Percentiles rank a stretch among this genome's conserved stretches.
These are phyloP conservation scores for Bonnemaisonia californica DNA, from an alignment of 31 red algal species.

Conservation along the genomic window DNA sequence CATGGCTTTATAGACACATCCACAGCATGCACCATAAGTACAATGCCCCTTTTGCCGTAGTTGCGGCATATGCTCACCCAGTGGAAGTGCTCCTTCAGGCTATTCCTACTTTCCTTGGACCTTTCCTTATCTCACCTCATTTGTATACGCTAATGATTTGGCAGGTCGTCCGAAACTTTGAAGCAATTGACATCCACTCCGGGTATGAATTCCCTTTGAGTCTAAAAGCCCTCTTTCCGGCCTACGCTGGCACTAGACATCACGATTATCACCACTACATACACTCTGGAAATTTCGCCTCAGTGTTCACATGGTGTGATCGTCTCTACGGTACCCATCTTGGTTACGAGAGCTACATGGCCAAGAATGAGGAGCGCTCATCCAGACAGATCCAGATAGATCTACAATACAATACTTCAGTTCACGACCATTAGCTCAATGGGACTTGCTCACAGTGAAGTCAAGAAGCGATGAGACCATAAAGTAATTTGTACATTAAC, in stretches of 20 bases:
- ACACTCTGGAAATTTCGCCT: conserved; percentile 95
- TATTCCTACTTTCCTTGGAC: conserved; percentile 91
- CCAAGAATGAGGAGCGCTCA: conserved; percentile 23
- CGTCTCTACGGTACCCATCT: conserved; percentile 81
- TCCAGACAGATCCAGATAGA: too few relatives aligned
- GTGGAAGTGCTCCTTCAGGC: conserved; percentile 81
- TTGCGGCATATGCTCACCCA: conserved; percentile 92
- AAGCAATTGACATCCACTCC: conserved; percentile 97
- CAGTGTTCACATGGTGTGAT: conserved; percentile 94
- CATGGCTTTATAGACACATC: conserved; percentile 79
- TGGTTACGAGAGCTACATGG: conserved; percentile 61
- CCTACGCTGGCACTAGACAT: conserved; percentile 86
- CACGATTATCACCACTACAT: conserved; percentile 96
- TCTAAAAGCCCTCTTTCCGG: conserved; percentile 64
- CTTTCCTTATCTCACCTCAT: conserved; percentile 74
- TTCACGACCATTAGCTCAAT: too few relatives aligned
- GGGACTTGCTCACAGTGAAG: too few relatives aligned
- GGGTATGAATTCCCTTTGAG: conserved; percentile 85
- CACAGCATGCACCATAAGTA: conserved; percentile 90
- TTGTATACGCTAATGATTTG: conserved; percentile 89
- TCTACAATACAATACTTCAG: too few relatives aligned
- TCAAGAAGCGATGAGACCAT: too few relatives aligned
- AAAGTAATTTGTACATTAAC: too few relatives aligned
- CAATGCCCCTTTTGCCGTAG: conserved; percentile 82
- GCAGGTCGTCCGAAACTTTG: conserved; percentile 91